Percentiles rank a stretch among this genome's conserved stretches.
Evolutionary conservation across 345 rosid genomes (phyloP).

Genomic region (Pistacia atlantica): DNA sequence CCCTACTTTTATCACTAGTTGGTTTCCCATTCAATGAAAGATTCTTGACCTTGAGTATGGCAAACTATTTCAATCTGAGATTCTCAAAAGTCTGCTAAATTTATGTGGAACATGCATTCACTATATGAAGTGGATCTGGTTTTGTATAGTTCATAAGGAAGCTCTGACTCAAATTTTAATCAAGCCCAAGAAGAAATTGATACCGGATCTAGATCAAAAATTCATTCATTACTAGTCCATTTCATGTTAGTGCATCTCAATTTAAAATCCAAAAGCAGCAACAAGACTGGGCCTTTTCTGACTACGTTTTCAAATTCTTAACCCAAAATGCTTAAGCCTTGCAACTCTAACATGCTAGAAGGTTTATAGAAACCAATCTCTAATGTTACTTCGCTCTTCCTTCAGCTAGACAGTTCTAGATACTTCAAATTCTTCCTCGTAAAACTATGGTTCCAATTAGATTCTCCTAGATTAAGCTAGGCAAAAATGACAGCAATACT

Average conservation of each 20-base stretch:
- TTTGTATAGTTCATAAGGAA: neutral
- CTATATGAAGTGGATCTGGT: neutral
- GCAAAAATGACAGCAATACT: neutral
- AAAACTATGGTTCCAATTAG: neutral
- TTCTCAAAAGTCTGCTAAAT: neutral
- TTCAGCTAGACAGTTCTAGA: neutral
- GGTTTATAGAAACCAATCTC: conserved; percentile 8
- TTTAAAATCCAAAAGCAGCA: neutral
- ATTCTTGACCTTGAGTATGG: neutral
- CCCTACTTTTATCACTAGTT: neutral
- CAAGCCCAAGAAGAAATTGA: neutral
- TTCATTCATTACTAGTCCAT: neutral
- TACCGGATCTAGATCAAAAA: neutral
- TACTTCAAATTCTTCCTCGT: neutral
- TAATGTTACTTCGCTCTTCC: neutral
- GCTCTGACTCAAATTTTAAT: neutral
- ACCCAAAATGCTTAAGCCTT: neutral
- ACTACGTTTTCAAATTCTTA: neutral
- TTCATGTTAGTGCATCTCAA: neutral
- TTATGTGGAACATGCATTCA: neutral
- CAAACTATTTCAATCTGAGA: neutral
- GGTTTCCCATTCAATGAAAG: neutral
- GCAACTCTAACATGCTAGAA: neutral
- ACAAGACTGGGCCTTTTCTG: neutral
- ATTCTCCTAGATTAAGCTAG: too few species aligned